Conservation (phyloP, 345 rosid species). For the Euphorbia pulcherrima region DNA sequence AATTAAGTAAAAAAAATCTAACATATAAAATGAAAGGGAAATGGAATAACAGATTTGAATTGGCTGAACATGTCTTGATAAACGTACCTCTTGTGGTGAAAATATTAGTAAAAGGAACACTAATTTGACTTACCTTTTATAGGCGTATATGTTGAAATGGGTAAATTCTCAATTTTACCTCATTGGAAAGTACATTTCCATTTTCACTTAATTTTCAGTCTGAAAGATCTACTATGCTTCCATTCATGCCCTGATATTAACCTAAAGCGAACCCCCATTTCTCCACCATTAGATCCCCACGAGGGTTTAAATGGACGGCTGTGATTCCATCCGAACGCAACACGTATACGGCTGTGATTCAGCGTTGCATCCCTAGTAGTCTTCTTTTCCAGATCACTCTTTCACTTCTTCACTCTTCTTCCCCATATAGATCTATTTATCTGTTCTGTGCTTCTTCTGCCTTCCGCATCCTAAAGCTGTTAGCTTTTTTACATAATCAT, state of each 20-base stretch:
- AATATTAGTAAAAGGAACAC: too few species aligned
- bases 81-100: too few species aligned
- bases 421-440: not conserved
- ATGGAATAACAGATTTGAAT: too few species aligned
- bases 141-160: too few species aligned
- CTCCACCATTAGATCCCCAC: not conserved
- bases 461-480: not conserved
- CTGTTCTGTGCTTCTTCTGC: not conserved
- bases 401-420: not conserved
- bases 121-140: too few species aligned
- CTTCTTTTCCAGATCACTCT: not conserved
- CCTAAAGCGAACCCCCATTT: not conserved
- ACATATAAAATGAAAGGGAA: too few species aligned
- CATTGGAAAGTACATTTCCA: too few species aligned
- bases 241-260: not conserved
- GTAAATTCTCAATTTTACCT: too few species aligned
- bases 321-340: not conserved
- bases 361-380: not conserved
- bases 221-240: too few species aligned
- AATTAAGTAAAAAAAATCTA: too few species aligned
- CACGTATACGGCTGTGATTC: conserved; percentile 10
- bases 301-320: not conserved
- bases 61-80: too few species aligned
- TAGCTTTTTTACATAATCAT: not conserved
- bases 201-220: too few species aligned